Percentiles rank a stretch among this genome's conserved stretches.
Conservation (phyloP, 2,329 filamentous ascomycete species). For the Botryotinia narcissicola region DNA sequence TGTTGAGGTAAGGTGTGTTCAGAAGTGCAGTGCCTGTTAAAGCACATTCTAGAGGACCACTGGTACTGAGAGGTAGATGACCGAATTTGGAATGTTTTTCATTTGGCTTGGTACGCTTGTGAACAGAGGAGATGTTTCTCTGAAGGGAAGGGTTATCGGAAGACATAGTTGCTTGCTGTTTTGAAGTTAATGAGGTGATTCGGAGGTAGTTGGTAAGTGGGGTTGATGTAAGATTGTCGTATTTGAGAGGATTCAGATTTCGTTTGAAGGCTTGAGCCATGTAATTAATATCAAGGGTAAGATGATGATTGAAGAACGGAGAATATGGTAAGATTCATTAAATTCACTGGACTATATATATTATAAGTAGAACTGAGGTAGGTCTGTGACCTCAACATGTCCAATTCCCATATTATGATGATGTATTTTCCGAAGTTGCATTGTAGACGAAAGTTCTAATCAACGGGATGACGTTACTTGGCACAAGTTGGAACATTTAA, state of each 20-base stretch:
- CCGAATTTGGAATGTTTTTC: slow-evolving; percentile 42
- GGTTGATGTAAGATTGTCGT: not conserved
- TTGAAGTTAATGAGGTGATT: not conserved
- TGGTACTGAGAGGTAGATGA: slow-evolving; percentile 48
- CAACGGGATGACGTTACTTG: slow-evolving; percentile 5
- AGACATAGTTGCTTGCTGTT: slow-evolving; percentile 11
- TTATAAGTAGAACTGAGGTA: not conserved
- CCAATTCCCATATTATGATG: not conserved
- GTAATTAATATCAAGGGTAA: not conserved
- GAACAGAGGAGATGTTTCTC: slow-evolving; percentile 27
- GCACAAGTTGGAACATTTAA: not conserved
- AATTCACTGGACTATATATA: not conserved
- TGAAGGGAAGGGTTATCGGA: not conserved
- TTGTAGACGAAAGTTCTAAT: not conserved
- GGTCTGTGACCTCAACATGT: not conserved
- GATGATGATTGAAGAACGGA: not conserved
- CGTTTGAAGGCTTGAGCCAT: slow-evolving; percentile 10
- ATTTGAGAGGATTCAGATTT: not conserved
- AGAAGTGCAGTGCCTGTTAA: slow-evolving; percentile 55
- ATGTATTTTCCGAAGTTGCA: not conserved
- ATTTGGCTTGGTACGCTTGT: slow-evolving; percentile 30
- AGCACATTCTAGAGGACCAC: slow-evolving; percentile 50
- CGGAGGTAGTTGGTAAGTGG: not conserved
- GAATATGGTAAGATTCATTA: not conserved
- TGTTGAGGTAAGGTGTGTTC: slow-evolving; percentile 71